Evolutionary conservation across 257 asterid species (phyloP), one percentile per base, ranked within the genome.

Genomic region (Nicotiana tomentosiformis): DNA sequence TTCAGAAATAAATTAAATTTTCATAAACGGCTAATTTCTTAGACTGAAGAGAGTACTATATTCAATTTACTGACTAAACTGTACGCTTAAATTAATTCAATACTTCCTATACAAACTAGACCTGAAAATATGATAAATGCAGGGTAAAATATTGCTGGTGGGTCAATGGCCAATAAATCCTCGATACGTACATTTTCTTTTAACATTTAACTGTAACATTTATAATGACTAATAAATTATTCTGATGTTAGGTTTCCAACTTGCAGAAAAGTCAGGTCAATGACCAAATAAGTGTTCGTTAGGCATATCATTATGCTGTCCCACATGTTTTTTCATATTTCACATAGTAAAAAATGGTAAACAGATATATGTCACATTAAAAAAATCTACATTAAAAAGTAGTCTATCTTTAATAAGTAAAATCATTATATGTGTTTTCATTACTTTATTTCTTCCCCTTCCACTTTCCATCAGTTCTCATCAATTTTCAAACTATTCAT

Each of bases 231-330:
- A 23, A 14, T 14, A 49, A 49, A 26, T 74, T 14, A 37, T 74
- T 7, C 2, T 49, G 80, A 14, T 15, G 60, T 74, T 74, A 74
- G 64, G 60, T 74, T 74, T 74, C 80, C 62, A 74, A 74, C 80
- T 23, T 49, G 80, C 15, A 20, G 60, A 74, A 26, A 74, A 26
- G 46, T 49, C 43, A 49, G 56, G 26, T 49, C 80, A 74, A 74
- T 49, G 43, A 74, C 43, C 37, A 74, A 49, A 49, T 74, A 49
- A 74, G 80, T 74, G 16, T 74, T 26, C 62, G 80, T 49, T 74
- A 46, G 80, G 49, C 62, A 49, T 74, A 14, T 49, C 80, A 26
- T 74, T 49, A 49, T 49, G 16, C 43, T 49, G 30, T 58, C 80
- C 80, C 29, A 74, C 80, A 49, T 49, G 80, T 23, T 14, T 74